A percentile compares a stretch with the other conserved stretches of the same genome.
These are phyloP conservation scores for Lichtheimia ramosa DNA, from an alignment of 371 early-diverging fungal genomes.

Conservation along the genomic window DNA sequence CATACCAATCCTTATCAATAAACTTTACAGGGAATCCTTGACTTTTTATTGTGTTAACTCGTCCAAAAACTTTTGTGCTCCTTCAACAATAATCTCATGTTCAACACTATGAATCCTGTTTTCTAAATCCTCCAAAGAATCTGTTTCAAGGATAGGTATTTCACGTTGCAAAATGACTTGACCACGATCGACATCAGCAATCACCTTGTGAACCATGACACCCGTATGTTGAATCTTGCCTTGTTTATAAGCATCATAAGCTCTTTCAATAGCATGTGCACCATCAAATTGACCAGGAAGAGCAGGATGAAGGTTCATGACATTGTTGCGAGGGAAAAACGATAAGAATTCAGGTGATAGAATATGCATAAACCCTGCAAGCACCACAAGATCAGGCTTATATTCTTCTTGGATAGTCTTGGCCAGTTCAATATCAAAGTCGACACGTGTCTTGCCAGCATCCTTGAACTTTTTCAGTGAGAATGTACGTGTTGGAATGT, in stretches of 20 bases:
- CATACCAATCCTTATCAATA: too few species aligned
- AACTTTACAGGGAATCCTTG: not conserved
- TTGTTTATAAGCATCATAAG: conserved; percentile 78
- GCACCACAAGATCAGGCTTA: conserved; percentile 81
- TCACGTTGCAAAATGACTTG: conserved; percentile 77
- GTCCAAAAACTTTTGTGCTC: conserved; percentile 44
- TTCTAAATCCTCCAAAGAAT: conserved; percentile 82
- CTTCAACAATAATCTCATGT: conserved; percentile 83
- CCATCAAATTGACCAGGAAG: conserved; percentile 95
- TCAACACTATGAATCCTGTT: conserved; percentile 85
- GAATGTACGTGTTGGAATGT: conserved; percentile 80
- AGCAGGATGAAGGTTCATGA: conserved; percentile 97
- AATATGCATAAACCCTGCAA: conserved; percentile 98
- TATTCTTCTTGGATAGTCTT: conserved; percentile 54
- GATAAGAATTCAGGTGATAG: conserved; percentile 82
- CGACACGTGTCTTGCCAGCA: conserved; percentile 75
- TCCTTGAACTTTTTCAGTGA: conserved; percentile 83
- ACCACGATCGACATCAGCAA: conserved; percentile 93
- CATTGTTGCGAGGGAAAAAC: conserved; percentile 54
- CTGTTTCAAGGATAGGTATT: conserved; percentile 75
- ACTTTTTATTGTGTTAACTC: conserved; percentile 13
- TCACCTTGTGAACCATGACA: conserved; percentile 96
- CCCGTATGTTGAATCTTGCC: conserved; percentile 84
- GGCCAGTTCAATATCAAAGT: conserved; percentile 89
- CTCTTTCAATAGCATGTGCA: conserved; percentile 92